These are phyloP conservation scores for Lagerstroemia speciosa DNA, from an alignment of 345 rosid species.

Conservation along the genomic window DNA sequence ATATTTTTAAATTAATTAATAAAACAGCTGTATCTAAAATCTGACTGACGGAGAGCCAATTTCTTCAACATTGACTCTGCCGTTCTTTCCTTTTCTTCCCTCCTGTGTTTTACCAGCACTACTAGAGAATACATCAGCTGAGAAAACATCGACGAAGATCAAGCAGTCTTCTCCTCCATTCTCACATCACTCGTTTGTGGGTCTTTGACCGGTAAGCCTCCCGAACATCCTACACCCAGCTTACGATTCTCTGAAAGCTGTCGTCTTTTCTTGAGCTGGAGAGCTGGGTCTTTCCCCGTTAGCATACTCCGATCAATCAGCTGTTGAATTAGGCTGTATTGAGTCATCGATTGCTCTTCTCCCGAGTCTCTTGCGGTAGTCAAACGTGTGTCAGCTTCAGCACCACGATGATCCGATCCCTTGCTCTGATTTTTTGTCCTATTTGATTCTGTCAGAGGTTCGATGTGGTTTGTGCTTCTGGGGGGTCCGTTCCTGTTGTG, in stretches of 20 bases:
- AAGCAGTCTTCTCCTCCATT: not conserved
- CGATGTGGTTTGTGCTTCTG: not conserved
- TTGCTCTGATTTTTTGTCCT: not conserved
- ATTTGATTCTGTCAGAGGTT: not conserved
- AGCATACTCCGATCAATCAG: not conserved
- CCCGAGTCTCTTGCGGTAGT: not conserved
- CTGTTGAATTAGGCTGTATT: too few relatives aligned
- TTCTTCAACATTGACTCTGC: too few relatives aligned
- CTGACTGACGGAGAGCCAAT: too few relatives aligned
- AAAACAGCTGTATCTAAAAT: too few relatives aligned
- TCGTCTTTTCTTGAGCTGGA: not conserved
- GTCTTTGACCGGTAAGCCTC: slow-evolving; percentile 1
- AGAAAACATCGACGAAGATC: not conserved
- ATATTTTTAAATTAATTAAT: too few relatives aligned
- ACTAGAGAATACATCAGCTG: too few relatives aligned
- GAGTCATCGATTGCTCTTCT: not conserved
- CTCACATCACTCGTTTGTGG: not conserved
- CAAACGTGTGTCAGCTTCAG: not conserved
- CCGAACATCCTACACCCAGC: not conserved
- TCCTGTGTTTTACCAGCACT: too few relatives aligned
- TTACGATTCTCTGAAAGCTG: not conserved
- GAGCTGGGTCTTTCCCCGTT: not conserved
- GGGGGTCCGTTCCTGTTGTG: not conserved
- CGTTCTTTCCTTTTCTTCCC: too few relatives aligned
- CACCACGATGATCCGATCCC: not conserved